phyloP scores from a whole-genome alignment of 352 stramenopile genomes.

The Globisporangium spinosum region DNA sequence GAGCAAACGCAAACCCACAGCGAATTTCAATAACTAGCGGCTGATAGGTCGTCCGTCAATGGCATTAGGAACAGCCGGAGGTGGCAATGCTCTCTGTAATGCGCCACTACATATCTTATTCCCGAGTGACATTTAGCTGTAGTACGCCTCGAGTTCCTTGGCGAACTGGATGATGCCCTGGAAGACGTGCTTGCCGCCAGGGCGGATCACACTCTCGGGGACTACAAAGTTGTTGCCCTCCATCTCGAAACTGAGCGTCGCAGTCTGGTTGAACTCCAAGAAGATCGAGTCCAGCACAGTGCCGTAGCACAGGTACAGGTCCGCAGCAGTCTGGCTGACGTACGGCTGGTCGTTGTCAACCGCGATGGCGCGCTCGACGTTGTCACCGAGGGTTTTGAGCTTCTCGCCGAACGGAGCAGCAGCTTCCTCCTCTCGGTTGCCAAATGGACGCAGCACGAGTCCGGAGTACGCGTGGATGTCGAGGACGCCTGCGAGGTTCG shows the following conservation, averaged over 20 bases:
- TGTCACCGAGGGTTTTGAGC: conserved; percentile 17
- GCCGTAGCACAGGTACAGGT: conserved; percentile 28
- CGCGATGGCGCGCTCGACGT: conserved; percentile 18
- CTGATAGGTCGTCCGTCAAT: too few species aligned
- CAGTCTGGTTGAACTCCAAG: conserved; percentile 18
- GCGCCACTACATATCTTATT: too few species aligned
- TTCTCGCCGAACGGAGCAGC: conserved; percentile 16
- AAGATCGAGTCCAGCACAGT: conserved; percentile 29
- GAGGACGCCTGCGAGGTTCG: conserved; percentile 17
- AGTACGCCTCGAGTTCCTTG: conserved; percentile 21
- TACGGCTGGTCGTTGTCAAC: conserved; percentile 17
- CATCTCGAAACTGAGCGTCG: conserved; percentile 27
- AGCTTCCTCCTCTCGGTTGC: conserved; percentile 11
- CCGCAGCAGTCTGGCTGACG: conserved; percentile 18
- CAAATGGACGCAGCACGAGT: conserved; percentile 23
- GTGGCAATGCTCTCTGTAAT: too few species aligned
- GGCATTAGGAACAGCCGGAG: too few species aligned
- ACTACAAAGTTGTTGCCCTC: conserved; percentile 26
- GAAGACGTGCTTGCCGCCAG: conserved; percentile 21
- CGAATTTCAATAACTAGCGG: too few species aligned
- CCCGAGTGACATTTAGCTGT: not conserved
- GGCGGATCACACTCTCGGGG: conserved; percentile 19
- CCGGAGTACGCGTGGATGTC: conserved; percentile 29
- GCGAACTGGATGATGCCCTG: conserved; percentile 23
- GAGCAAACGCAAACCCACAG: too few species aligned